Evolutionary conservation across 2,329 filamentous ascomycete species (phyloP).

Genomic region (Colletotrichum sp.): DNA sequence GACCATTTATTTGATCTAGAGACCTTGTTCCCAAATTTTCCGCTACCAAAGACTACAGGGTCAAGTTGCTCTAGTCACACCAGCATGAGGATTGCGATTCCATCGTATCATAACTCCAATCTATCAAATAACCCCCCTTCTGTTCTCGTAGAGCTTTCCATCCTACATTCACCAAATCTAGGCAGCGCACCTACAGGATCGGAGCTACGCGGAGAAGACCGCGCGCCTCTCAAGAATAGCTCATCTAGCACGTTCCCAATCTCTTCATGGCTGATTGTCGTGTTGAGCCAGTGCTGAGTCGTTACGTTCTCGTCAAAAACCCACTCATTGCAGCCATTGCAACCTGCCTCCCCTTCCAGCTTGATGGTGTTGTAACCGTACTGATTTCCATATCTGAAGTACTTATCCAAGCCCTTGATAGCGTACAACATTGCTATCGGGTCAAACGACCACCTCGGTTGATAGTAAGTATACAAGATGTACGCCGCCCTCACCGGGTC

Average conservation of each 20-base stretch:
- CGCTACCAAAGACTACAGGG: too few relatives aligned
- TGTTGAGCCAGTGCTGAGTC: constrained; percentile 44
- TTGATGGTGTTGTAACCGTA: constrained; percentile 45
- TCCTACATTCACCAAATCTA: background rate
- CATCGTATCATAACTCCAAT: background rate
- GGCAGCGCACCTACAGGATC: background rate
- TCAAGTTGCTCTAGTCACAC: background rate
- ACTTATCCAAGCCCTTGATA: constrained; percentile 35
- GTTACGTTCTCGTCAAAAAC: constrained; percentile 36
- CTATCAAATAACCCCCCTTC: background rate
- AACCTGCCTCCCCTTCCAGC: background rate
- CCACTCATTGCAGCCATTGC: constrained; percentile 48
- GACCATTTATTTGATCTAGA: too few relatives aligned
- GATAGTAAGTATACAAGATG: constrained; percentile 41
- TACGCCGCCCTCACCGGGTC: constrained; percentile 45
- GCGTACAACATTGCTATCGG: constrained; percentile 46
- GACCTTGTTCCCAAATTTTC: background rate
- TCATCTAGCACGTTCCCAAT: constrained; percentile 32
- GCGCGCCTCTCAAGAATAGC: constrained; percentile 31
- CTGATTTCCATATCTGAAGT: constrained; percentile 41
- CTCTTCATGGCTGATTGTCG: constrained; percentile 31
- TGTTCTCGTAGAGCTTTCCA: background rate
- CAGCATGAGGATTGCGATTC: background rate
- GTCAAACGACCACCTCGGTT: constrained; percentile 42
- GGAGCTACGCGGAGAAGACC: background rate